phyloP scores from a whole-genome alignment of 1,139 yeast species.

The Debaryomycetaceae sp. region DNA sequence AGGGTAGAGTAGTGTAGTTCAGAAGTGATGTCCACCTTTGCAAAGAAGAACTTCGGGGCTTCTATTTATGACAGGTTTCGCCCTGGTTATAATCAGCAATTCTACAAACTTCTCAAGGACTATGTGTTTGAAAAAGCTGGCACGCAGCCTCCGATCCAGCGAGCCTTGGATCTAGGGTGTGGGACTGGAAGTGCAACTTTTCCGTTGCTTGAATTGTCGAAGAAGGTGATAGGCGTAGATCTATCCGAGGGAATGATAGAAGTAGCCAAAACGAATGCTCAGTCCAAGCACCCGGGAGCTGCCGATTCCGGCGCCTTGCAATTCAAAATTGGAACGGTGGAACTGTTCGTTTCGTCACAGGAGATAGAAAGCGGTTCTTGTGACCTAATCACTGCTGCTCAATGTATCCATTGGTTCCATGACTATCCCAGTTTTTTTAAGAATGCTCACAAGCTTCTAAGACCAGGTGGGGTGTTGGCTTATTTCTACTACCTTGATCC shows the following conservation, averaged over 20 bases:
- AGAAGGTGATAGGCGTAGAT: conserved; percentile 33
- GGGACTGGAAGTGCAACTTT: conserved; percentile 42
- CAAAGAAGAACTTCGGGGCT: conserved; percentile 57
- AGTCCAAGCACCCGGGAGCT: conserved; percentile 25
- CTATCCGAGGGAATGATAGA: conserved; percentile 32
- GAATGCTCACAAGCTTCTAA: conserved; percentile 25
- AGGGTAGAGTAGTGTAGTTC: too few relatives aligned
- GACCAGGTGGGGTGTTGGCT: conserved; percentile 38
- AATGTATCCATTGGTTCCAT: conserved; percentile 46
- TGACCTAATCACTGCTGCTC: conserved; percentile 44
- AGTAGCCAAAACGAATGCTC: conserved; percentile 24
- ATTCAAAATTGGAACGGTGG: conserved; percentile 36
- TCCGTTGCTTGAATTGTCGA: conserved; percentile 29
- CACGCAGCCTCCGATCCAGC: conserved; percentile 14
- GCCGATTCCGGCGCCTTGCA: conserved; percentile 21
- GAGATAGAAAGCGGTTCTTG: conserved; percentile 16
- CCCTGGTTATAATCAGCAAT: conserved; percentile 60
- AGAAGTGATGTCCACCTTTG: conserved; percentile 59
- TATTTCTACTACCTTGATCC: conserved; percentile 47
- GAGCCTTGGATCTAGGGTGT: conserved; percentile 36
- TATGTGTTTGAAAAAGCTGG: conserved; percentile 18
- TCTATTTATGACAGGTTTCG: conserved; percentile 57
- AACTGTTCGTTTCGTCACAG: conserved; percentile 21
- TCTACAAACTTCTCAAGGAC: conserved; percentile 42
- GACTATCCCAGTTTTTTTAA: conserved; percentile 33